A percentile compares a stretch with the other conserved stretches of the same genome.
These are phyloP conservation scores for Lodderomyces pseudojiufengensis DNA, from an alignment of 1,139 yeast species.

Conservation along the genomic window DNA sequence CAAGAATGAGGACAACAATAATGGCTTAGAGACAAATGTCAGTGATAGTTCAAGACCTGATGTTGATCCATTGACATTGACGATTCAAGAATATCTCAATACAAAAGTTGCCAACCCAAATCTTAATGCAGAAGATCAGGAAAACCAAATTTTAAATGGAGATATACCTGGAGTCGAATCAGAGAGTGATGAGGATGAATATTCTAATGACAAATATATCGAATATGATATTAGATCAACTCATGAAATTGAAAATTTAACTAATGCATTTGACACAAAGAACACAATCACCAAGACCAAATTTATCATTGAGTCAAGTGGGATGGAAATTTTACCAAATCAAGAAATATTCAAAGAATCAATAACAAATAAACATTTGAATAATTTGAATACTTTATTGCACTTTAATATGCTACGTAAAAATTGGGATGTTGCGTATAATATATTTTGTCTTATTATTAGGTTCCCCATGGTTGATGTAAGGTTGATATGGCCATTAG, in stretches of 20 bases:
- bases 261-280: slow-evolving; percentile 20
- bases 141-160: too few relatives aligned
- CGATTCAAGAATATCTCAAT: too few relatives aligned
- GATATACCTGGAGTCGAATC: too few relatives aligned
- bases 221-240: slow-evolving; percentile 11
- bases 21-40: too few relatives aligned
- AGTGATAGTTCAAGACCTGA: too few relatives aligned
- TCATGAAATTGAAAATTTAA: slow-evolving; percentile 15
- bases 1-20: slow-evolving; percentile 6
- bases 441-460: slow-evolving; percentile 46
- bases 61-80: slow-evolving; percentile 1
- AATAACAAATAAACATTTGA: slow-evolving; percentile 24
- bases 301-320: slow-evolving; percentile 24
- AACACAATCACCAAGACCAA: slow-evolving; percentile 22
- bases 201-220: slow-evolving; percentile 7
- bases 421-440: slow-evolving; percentile 56
- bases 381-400: slow-evolving; percentile 29
- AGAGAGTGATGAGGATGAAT: slow-evolving; percentile 13
- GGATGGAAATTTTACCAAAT: slow-evolving; percentile 30
- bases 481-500: slow-evolving; percentile 57
- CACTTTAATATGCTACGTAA: slow-evolving; percentile 38
- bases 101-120: too few relatives aligned
- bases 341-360: slow-evolving; percentile 9
- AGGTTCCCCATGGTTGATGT: slow-evolving; percentile 49
- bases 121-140: slow-evolving; percentile 12